Evolutionary conservation across 805 yeast species (phyloP).

Genomic region (Candida golubevii): DNA sequence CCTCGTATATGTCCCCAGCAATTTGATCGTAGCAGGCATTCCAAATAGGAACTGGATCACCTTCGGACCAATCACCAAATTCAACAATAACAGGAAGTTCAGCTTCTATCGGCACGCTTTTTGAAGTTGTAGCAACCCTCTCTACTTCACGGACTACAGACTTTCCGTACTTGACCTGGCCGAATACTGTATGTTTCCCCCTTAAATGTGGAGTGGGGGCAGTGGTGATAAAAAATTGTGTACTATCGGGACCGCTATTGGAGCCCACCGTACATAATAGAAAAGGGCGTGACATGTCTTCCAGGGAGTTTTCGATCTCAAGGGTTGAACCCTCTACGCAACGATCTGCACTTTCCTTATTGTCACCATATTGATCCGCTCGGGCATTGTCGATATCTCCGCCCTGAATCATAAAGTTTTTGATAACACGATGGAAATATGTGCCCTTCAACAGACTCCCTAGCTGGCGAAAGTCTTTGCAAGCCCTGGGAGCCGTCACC

Average conservation of each 20-base stretch:
- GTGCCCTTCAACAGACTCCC: conserved; percentile 38
- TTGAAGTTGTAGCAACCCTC: conserved; percentile 36
- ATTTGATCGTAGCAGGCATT: conserved; percentile 58
- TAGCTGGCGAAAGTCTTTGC: conserved; percentile 46
- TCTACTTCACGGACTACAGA: conserved; percentile 67
- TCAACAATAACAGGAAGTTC: conserved; percentile 45
- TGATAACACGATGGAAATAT: conserved; percentile 58
- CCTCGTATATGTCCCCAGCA: conserved; percentile 73
- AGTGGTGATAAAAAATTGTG: conserved; percentile 72
- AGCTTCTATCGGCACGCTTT: conserved; percentile 38
- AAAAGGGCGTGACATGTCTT: conserved; percentile 42
- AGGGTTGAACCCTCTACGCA: conserved; percentile 27
- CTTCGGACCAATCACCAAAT: conserved; percentile 61
- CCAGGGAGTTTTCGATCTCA: conserved; percentile 54
- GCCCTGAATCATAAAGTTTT: conserved; percentile 67
- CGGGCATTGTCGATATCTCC: conserved; percentile 53
- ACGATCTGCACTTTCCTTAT: conserved; percentile 33
- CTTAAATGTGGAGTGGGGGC: conserved; percentile 67
- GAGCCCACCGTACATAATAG: conserved; percentile 63
- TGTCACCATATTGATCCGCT: conserved; percentile 20
- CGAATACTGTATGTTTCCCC: conserved; percentile 76
- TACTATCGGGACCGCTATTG: conserved; percentile 49
- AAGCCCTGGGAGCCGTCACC: conserved; percentile 53
- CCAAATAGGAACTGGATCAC: conserved; percentile 51
- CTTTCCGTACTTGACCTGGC: conserved; percentile 63